phyloP scores from a whole-genome alignment of 2,329 filamentous ascomycete genomes.

The Scolecobasidium constrictum region DNA sequence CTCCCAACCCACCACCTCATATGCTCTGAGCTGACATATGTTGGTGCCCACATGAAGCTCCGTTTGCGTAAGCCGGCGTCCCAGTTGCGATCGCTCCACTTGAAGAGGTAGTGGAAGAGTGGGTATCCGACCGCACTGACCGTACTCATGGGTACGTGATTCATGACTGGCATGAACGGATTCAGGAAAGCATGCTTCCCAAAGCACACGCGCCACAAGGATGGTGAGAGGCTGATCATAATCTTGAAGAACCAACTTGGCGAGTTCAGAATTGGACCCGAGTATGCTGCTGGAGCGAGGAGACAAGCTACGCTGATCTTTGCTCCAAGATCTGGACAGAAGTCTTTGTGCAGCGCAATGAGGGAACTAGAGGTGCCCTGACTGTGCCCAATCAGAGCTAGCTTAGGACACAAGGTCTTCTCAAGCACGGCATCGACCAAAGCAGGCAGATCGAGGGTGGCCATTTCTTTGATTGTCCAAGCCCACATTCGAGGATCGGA shows the following conservation, averaged over 20 bases:
- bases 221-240: neutral
- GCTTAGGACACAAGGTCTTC: neutral
- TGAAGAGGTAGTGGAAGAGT: conserved; percentile 3
- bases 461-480: conserved; percentile 6
- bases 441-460: conserved; percentile 5
- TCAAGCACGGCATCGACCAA: neutral
- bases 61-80: neutral
- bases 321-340: neutral
- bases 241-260: conserved; percentile 2
- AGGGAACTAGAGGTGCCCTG: conserved; percentile 1
- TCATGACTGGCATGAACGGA: neutral
- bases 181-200: conserved; percentile 4
- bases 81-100: conserved; percentile 3
- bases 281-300: conserved; percentile 3
- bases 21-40: neutral
- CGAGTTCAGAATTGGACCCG: neutral
- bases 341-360: conserved; percentile 2
- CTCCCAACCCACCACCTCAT: conserved; percentile 7
- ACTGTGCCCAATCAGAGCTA: neutral
- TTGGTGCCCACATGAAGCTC: conserved; percentile 1
- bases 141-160: neutral
- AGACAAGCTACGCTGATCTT: neutral
- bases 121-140: neutral
- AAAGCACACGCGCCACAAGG: neutral
- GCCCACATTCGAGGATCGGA: conserved; percentile 4